Base-by-base conservation (phyloP, 2,329 filamentous ascomycete species). In the Coniochaeta sp. region DNA sequence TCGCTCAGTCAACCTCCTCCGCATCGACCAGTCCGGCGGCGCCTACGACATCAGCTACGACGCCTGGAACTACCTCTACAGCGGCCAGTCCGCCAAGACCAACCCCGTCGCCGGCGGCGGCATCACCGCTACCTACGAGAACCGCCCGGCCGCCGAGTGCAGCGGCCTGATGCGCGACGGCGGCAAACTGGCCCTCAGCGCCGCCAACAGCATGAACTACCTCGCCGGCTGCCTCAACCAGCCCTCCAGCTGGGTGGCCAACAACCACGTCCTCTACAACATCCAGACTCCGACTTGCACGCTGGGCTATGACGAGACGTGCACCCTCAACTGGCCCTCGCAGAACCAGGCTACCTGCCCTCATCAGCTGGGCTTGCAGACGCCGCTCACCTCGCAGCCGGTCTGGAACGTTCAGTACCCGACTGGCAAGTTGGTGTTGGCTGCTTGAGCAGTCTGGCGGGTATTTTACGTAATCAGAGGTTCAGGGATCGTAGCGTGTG, bases 21-120 rank as follows among this genome's bases (percentile, higher is more conserved):
- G 78, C 69, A 73, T 86, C 63, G 84, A 86, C 74, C 71, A 74
- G 58, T 85, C 82, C 0, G 76, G 74, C 44, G 82, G 82, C 57
- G 83, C 82, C 58, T 70, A 83, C 69, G 84, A 86, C 71, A 79
- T 86, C 73, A 69, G 67, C 64, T 86, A 86, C 74, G 83, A 86
- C 63, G 82, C 83, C 57, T 86, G 81, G 81, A 84, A 84, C 75
- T 80, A 81, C 67, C 80, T 86, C 44, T 71, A 71, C 65, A 81
- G 76, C 36, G 82, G 82, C 64, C 66, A 76, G 62, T 74, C 76
- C 14, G 83, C 82, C 44, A 73, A 71, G 8, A 68, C 74, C 16
- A 67, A 74, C 57, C 81, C 82, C 16, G 71, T 75, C 2, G 61
- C 68, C 38, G 82, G 82, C 61, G 83, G 83, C 54, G 77, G 78